Base-by-base conservation (phyloP, 2,329 filamentous ascomycete species). In the Keithomyces neogunnii region DNA sequence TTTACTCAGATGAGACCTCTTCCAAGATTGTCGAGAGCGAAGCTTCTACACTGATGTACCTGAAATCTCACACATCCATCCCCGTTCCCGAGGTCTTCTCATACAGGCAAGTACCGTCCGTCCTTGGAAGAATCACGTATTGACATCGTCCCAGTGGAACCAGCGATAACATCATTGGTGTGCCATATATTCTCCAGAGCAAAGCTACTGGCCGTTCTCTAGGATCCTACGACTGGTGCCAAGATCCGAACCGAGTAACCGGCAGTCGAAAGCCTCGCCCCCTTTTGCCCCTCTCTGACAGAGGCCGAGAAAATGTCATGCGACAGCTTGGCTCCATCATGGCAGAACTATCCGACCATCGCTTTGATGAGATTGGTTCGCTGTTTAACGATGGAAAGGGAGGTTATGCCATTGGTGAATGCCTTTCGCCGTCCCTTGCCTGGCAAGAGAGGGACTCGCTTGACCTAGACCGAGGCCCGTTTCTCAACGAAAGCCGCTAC, bases 401-500 rank as follows among this genome's bases (percentile, higher is more conserved):
- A 5, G 45, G 43, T 19, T 56, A 48, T 51, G 49, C 43, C 3
- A 45, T 61, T 26, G 55, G 59, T 33, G 59, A 62, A 49, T 62
- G 55, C 36, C 57, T 62, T 10, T 51, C 43, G 19, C 60, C 58
- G 3, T 51, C 56, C 40, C 53, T 62, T 30, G 32, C 55, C 50
- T 62, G 57, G 59, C 51, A 60, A 49, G 30, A 49, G 10, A 59
- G 60, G 39, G 61, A 63, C 39, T 47, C 51, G 38, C 52, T 62
- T 36, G 54, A 57, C 43, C 45, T 64, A 42, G 48, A 60, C 28
- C 58, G 60, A 35, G 64, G 62, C 10, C 63, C 62, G 26, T 65
- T 63, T 50, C 8, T 43, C 2, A 7, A 58, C 47, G 61, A 62
- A 35, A 31, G 48, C 30, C 50, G 59, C 3, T 65, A 65, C 47